Conservation (phyloP, 805 yeast species). For the Ogataea nakhonphanomensis region DNA sequence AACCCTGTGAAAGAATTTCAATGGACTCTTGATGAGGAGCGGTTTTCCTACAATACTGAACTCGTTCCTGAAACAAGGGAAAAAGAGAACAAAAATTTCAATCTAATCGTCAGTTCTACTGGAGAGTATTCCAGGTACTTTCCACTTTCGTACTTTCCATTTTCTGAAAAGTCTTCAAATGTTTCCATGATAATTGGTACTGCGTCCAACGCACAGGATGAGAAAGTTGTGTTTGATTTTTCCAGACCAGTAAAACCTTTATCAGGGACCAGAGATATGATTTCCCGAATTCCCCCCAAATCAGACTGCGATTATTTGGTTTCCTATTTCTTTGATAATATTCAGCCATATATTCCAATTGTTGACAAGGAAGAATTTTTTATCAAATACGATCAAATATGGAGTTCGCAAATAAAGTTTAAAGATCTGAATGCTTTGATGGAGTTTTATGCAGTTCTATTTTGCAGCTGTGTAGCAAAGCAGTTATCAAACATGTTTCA, state of each 20-base stretch:
- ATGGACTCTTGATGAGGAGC: neutral
- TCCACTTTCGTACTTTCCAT: slow-evolving; percentile 21
- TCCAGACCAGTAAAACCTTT: slow-evolving; percentile 15
- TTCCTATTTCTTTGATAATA: slow-evolving; percentile 18
- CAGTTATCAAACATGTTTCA: slow-evolving; percentile 5
- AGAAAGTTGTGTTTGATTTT: slow-evolving; percentile 19
- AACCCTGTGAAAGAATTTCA: neutral
- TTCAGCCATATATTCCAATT: slow-evolving; percentile 23
- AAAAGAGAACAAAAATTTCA: slow-evolving; percentile 21
- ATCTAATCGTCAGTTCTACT: slow-evolving; percentile 19
- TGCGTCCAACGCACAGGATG: slow-evolving; percentile 5
- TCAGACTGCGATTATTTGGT: slow-evolving; percentile 14
- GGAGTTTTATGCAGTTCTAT: slow-evolving; percentile 19
- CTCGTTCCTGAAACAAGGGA: slow-evolving; percentile 14
- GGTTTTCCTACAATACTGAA: slow-evolving; percentile 12
- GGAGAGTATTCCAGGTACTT: slow-evolving; percentile 25
- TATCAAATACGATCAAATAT: slow-evolving; percentile 15
- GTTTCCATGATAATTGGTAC: slow-evolving; percentile 15
- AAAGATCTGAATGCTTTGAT: slow-evolving; percentile 15
- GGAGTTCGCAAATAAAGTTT: slow-evolving; percentile 11
- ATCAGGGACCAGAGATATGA: slow-evolving; percentile 5
- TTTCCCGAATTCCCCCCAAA: slow-evolving; percentile 12
- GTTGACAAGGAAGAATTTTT: slow-evolving; percentile 21
- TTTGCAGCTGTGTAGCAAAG: slow-evolving; percentile 19
- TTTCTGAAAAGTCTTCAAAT: slow-evolving; percentile 19